Base-by-base conservation (phyloP, 208 protist genomes). In the Phytomonas francai region DNA sequence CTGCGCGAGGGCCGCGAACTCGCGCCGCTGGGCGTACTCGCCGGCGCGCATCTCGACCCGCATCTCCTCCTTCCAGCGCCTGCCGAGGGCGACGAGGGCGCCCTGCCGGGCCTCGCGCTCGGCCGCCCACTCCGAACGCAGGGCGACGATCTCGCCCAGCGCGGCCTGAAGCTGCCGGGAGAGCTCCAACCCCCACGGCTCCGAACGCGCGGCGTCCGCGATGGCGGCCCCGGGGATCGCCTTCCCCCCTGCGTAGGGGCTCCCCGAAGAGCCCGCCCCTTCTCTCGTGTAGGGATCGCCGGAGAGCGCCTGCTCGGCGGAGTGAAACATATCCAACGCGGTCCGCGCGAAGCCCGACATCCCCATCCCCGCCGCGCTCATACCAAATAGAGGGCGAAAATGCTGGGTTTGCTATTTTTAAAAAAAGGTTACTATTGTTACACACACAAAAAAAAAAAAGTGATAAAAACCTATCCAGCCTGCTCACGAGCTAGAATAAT, bases 11-110 rank as follows among this genome's bases (percentile, higher is more conserved):
- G 82, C 83, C 0, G 80, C 64, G 16, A 94, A 60, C 31, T 79
- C 78, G 27, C 84, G 78, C 25, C 77, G 82, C 29, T 82, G 70
- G 19, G 79, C 71, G 36, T 79, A 65, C 25, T 84, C 83, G 28
- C 78, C 67, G n/a, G 75, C 70, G 32, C 81, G 83, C 19, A 92
- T 59, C 57, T 89, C 89, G n/a, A 86, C 80, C 60, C 87, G 14
- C 28, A 94, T 63, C 42, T 91, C 85, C 63, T 92, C 86, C 66
- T 84, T 87, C 86, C 85, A 92, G 22, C 87, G 81, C 65, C 79
- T 60, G 0, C 83, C 86, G 42, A 94, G 69, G 1, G 84, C 72
- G 3, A 68, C 61, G 5, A 94, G 62, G 0, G 84, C 76, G 27
- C 81, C 70, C 58, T 79, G 77, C 33, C 89, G 85, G 9, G 73